Percentiles rank a stretch among this genome's conserved stretches.
Conservation (phyloP, 2,329 filamentous ascomycete species). For the Colletotrichum gigasporum region DNA sequence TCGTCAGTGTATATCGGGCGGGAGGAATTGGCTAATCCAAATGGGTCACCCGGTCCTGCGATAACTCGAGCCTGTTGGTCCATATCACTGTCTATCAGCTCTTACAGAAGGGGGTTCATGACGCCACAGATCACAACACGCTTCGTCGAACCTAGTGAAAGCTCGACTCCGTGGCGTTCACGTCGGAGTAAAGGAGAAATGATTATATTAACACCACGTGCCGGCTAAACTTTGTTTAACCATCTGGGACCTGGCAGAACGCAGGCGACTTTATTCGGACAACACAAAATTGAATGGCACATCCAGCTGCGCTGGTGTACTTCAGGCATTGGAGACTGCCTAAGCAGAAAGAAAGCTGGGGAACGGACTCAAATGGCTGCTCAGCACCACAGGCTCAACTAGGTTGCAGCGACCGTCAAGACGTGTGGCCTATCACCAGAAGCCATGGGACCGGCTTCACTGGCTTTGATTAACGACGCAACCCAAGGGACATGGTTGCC, state of each 20-base stretch:
- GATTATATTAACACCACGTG: constrained; percentile 5
- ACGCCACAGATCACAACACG: too few species aligned
- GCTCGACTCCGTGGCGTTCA: too few species aligned
- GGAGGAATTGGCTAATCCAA: not conserved
- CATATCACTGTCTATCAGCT: not conserved
- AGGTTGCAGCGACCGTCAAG: not conserved
- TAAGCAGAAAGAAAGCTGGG: not conserved
- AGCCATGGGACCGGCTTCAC: not conserved
- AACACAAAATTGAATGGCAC: not conserved
- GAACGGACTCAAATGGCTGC: not conserved
- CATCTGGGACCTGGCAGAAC: not conserved
- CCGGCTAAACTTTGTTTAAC: constrained; percentile 7
- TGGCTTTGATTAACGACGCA: not conserved
- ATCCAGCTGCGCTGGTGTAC: not conserved
- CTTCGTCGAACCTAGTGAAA: too few species aligned
- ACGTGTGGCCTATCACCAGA: not conserved
- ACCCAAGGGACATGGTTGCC: not conserved
- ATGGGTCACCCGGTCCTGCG: not conserved
- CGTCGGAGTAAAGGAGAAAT: constrained; percentile 21
- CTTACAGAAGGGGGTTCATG: too few species aligned
- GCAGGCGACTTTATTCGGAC: not conserved
- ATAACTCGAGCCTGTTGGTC: not conserved
- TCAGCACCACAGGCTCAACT: not conserved
- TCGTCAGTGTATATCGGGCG: too few species aligned
- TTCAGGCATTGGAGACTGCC: too few species aligned